Percentiles rank a stretch among this genome's conserved stretches.
Conservation (phyloP, 139 green algal species). For the Chlamydomonas urium region DNA sequence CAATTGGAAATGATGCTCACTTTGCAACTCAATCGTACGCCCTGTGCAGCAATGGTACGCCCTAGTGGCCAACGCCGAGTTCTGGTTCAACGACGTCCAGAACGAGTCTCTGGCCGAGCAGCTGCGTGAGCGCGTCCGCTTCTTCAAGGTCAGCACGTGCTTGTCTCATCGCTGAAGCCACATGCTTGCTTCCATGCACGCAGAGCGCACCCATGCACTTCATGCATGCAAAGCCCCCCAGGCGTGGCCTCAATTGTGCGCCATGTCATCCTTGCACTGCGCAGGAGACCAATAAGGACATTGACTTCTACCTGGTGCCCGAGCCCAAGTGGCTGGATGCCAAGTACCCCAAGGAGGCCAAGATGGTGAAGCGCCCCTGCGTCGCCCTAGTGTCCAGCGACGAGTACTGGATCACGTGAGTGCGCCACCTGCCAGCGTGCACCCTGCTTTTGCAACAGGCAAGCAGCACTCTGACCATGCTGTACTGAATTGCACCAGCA, state of each 20-base stretch:
- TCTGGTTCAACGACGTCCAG: slow-evolving; percentile 84
- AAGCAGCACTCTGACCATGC: too few species aligned
- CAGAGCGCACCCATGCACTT: too few species aligned
- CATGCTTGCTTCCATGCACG: not conserved
- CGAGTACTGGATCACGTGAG: slow-evolving; percentile 83
- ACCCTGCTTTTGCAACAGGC: too few species aligned
- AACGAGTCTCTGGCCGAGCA: slow-evolving; percentile 89
- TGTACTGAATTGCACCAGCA: too few species aligned
- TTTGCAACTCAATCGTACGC: not conserved
- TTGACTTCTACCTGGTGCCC: slow-evolving; percentile 74
- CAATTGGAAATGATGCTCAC: not conserved
- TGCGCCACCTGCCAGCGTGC: not conserved
- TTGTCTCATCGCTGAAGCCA: not conserved
- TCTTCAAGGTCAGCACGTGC: slow-evolving; percentile 28
- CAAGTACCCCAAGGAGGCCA: slow-evolving; percentile 67
- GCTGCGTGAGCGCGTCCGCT: slow-evolving; percentile 74
- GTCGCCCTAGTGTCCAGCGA: slow-evolving; percentile 84
- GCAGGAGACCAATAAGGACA: slow-evolving; percentile 47
- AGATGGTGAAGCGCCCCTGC: slow-evolving; percentile 69
- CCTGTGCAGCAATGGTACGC: slow-evolving; percentile 68
- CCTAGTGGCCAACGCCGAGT: slow-evolving; percentile 76
- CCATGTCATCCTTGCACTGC: too few species aligned
- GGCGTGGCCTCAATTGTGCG: too few species aligned
- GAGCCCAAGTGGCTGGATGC: slow-evolving; percentile 81
- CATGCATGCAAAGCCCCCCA: too few species aligned